Evolutionary conservation across 2,329 filamentous ascomycete species (phyloP).

Genomic region (Cytospora piceicola): DNA sequence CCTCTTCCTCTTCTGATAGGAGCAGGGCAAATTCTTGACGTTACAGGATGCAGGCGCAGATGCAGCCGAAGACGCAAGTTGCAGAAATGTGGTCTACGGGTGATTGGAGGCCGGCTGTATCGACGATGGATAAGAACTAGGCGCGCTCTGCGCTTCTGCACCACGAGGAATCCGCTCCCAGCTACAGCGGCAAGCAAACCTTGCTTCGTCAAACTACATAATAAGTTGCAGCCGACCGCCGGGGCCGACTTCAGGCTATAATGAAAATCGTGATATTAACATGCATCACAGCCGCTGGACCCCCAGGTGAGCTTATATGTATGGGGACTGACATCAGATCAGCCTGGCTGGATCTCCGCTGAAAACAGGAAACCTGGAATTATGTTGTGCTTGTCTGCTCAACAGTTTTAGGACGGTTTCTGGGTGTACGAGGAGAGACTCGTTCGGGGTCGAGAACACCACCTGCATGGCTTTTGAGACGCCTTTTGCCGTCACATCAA

Average conservation of each 20-base stretch:
- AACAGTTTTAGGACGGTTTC: no score
- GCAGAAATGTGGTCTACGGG: not conserved
- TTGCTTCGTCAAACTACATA: conserved; percentile 8
- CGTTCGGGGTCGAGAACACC: not conserved
- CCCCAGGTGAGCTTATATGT: not conserved
- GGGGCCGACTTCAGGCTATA: conserved; percentile 16
- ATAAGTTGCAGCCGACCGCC: conserved; percentile 3
- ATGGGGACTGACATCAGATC: not conserved
- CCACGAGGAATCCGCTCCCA: not conserved
- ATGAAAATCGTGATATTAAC: conserved; percentile 14
- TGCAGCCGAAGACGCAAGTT: not conserved
- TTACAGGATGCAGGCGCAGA: not conserved
- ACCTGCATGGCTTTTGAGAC: not conserved
- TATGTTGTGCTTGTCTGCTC: not conserved
- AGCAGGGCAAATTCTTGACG: not conserved
- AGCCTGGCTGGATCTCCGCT: not conserved
- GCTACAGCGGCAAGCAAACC: not conserved
- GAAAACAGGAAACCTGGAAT: conserved; percentile 5
- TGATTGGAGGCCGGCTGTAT: conserved; percentile 1
- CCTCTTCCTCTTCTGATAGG: not conserved
- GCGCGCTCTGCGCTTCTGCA: conserved; percentile 18
- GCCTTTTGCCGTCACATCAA: not conserved
- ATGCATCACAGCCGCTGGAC: conserved; percentile 13
- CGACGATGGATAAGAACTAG: conserved; percentile 10
- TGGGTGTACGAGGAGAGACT: not conserved